Percentiles rank a stretch among this genome's conserved stretches.
Conservation (phyloP, 371 early-diverging fungal genomes). For the Mortierella sp. region DNA sequence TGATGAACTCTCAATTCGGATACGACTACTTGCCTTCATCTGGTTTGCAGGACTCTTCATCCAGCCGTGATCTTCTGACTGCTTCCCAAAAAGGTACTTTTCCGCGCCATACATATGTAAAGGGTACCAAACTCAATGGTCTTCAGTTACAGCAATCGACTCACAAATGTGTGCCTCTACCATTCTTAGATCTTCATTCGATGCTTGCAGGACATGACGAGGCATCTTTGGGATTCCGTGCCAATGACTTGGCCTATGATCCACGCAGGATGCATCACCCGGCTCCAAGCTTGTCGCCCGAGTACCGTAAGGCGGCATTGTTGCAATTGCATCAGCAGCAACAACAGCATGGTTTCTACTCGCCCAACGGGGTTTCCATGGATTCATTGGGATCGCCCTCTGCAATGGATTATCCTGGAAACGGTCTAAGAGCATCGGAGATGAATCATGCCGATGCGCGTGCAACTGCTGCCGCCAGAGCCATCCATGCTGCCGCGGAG, state of each 20-base stretch:
- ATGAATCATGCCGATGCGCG: slow-evolving; percentile 17
- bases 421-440: slow-evolving; percentile 23
- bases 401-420: slow-evolving; percentile 19
- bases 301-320: slow-evolving; percentile 29
- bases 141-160: not conserved
- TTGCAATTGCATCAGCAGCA: slow-evolving; percentile 23
- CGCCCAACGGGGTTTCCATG: slow-evolving; percentile 10
- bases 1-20: slow-evolving; percentile 25
- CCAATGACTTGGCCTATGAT: slow-evolving; percentile 38
- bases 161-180: not conserved
- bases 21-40: slow-evolving; percentile 19
- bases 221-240: slow-evolving; percentile 36
- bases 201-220: slow-evolving; percentile 39
- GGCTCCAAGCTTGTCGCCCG: slow-evolving; percentile 11
- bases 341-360: slow-evolving; percentile 18
- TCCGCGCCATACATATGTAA: not conserved
- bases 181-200: slow-evolving; percentile 17
- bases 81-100: slow-evolving; percentile 27
- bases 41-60: slow-evolving; percentile 13
- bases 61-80: slow-evolving; percentile 12
- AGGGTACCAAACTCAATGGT: not conserved
- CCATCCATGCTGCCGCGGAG: slow-evolving; percentile 53
- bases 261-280: slow-evolving; percentile 29
- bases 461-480: slow-evolving; percentile 22
- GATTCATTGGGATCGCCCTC: slow-evolving; percentile 23